Base-by-base conservation (phyloP, 2,329 filamentous ascomycete species). In the Rasamsonia emersonii region DNA sequence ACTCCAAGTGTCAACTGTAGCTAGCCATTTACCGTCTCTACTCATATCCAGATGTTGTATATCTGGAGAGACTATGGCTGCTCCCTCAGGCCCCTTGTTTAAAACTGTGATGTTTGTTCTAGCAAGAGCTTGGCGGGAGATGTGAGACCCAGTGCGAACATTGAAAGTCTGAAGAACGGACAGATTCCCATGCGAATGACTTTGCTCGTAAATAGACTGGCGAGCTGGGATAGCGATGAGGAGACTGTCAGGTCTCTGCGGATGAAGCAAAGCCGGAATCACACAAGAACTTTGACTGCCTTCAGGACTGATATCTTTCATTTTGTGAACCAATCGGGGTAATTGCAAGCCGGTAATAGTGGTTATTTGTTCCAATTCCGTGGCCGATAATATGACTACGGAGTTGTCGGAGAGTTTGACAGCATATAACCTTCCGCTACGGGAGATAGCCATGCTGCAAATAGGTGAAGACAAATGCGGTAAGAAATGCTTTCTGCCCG, bases 371-470 rank as follows among this genome's bases (percentile, higher is more conserved):
- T 82, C 78, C 55, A 96, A 70, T 56, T 96, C 88, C 9, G 85
- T 77, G 3, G 91, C 95, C 2, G 89, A 94, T 10, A 98, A 59
- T 5, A 95, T 70, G 72, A 96, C 89, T 33, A 81, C 70, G 2
- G 86, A 94, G 58, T 98, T 98, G 56, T 96, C 89, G 17, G 86
- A 84, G 30, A 96, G 69, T 44, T 86, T 82, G 15, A 96, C 57
- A 4, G 78, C 82, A 50, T 96, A 98, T 0, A 82, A 80, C 23
- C 84, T 75, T 4, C 91, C 89, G 11, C 67, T 69, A 1, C 80
- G 72, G 10, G 88, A 95, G 19, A 98, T 75, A 4, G 82, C 78
- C 25, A 98, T 73, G 46, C 82, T 86, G 53, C 91, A 82, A 20
- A 98, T 82, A 16, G 79, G 77, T 4, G 86, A 83, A 15, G 83